Evolutionary conservation across 73 alveolate genomes (phyloP).

Genomic region (Breviolum minutum): DNA sequence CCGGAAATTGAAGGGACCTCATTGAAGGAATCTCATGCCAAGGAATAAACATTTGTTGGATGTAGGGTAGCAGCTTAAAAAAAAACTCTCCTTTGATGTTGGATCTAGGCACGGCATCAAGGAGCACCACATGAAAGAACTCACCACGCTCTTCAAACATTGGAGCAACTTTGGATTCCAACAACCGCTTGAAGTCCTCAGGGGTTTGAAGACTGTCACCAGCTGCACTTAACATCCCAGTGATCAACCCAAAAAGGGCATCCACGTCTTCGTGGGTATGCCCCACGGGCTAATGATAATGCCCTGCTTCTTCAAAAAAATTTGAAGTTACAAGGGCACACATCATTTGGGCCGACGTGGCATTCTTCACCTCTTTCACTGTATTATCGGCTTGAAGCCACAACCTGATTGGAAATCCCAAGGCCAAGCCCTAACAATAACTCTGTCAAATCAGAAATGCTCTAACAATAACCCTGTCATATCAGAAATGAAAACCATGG

Average conservation of each 20-base stretch:
- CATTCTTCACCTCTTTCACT: background rate
- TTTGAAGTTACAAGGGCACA: background rate
- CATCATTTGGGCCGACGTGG: background rate
- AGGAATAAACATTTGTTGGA: no score
- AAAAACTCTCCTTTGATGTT: no score
- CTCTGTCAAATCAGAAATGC: no score
- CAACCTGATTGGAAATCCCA: background rate
- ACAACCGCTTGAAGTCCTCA: background rate
- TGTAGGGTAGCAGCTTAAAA: no score
- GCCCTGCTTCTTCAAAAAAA: background rate
- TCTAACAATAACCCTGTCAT: no score
- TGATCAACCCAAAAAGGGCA: constrained; percentile 5
- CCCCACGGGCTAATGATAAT: background rate
- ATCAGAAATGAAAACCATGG: no score
- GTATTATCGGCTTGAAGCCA: constrained; percentile 11
- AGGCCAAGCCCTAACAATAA: no score
- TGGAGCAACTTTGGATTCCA: background rate
- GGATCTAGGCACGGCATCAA: background rate
- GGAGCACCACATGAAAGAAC: background rate
- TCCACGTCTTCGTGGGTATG: constrained; percentile 36
- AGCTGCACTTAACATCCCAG: background rate
- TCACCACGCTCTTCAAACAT: background rate
- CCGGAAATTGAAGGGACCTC: background rate
- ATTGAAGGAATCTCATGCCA: no score
- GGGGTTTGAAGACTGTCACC: constrained; percentile 10